phyloP scores from a whole-genome alignment of 176 grass and related monocot species.

The Lolium multiflorum region DNA sequence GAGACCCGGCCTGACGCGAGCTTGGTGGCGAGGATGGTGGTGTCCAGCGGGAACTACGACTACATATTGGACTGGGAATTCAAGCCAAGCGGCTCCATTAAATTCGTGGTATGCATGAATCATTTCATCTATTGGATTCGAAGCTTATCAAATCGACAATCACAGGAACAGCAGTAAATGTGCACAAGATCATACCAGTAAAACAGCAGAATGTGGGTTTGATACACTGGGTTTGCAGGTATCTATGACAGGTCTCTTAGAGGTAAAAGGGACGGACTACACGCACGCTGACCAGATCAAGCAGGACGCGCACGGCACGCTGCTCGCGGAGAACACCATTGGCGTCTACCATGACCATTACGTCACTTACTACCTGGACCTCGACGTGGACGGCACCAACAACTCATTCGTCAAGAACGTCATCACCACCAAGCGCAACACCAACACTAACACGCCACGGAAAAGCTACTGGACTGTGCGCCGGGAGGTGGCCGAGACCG shows the following conservation, averaged over 20 bases:
- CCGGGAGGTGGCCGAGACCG: constrained; percentile 63
- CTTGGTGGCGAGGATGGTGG: constrained; percentile 80
- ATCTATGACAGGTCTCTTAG: constrained; percentile 62
- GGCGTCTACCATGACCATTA: constrained; percentile 92
- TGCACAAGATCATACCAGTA: too few species aligned
- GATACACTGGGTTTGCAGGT: constrained; percentile 41
- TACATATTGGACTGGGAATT: constrained; percentile 93
- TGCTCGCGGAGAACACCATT: constrained; percentile 74
- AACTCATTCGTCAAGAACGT: constrained; percentile 79
- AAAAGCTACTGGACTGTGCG: constrained; percentile 83
- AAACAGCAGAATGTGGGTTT: too few species aligned
- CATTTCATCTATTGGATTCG: not conserved
- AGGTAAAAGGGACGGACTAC: constrained; percentile 65
- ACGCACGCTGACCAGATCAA: constrained; percentile 58
- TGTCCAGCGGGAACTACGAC: constrained; percentile 78
- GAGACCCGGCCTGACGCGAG: constrained; percentile 80
- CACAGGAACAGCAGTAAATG: too few species aligned
- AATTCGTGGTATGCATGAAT: constrained; percentile 52
- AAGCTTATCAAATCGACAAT: not conserved
- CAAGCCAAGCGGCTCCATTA: constrained; percentile 77
- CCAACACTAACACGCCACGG: constrained; percentile 39
- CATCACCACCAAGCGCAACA: constrained; percentile 41
- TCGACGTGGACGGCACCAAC: constrained; percentile 77
- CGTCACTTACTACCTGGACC: constrained; percentile 75
- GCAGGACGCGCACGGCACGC: constrained; percentile 51